Conservation (phyloP, 768 basidiomycete species). For the Boletus rex-veris region DNA sequence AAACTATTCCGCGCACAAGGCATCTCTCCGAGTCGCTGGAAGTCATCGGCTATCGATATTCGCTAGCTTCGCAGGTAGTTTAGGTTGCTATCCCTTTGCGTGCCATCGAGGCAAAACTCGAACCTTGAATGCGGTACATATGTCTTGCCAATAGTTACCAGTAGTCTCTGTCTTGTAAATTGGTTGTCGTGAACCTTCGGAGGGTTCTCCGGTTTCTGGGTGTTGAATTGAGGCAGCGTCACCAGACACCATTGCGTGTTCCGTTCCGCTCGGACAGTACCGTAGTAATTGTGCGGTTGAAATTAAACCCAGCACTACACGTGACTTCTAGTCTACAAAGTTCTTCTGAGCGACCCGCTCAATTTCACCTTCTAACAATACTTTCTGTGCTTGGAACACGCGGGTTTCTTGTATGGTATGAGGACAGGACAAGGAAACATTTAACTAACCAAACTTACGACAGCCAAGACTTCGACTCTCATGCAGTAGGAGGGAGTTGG, state of each 20-base stretch:
- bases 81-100: not conserved
- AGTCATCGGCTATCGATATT: slow-evolving; percentile 48
- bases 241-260: slow-evolving; percentile 8
- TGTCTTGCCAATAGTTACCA: slow-evolving; percentile 32
- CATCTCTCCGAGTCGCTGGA: slow-evolving; percentile 60
- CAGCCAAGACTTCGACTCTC: not conserved
- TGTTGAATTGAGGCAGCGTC: slow-evolving; percentile 1
- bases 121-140: slow-evolving; percentile 32
- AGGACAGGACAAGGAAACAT: not conserved
- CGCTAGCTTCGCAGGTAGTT: slow-evolving; percentile 40
- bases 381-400: not conserved
- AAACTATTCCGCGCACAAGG: slow-evolving; percentile 78
- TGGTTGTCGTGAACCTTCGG: slow-evolving; percentile 18
- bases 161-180: slow-evolving; percentile 31
- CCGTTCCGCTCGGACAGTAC: not conserved
- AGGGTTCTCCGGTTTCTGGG: slow-evolving; percentile 1
- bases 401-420: too few relatives aligned
- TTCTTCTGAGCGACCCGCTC: not conserved
- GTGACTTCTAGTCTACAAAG: not conserved
- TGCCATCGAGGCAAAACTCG: not conserved
- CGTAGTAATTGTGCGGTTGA: not conserved
- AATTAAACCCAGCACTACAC: not conserved
- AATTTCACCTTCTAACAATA: not conserved
- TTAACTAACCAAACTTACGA: not conserved
- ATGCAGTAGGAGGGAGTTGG: slow-evolving; percentile 13